phyloP scores from a whole-genome alignment of 2,329 filamentous ascomycete genomes.

The Cordyceps militaris region DNA sequence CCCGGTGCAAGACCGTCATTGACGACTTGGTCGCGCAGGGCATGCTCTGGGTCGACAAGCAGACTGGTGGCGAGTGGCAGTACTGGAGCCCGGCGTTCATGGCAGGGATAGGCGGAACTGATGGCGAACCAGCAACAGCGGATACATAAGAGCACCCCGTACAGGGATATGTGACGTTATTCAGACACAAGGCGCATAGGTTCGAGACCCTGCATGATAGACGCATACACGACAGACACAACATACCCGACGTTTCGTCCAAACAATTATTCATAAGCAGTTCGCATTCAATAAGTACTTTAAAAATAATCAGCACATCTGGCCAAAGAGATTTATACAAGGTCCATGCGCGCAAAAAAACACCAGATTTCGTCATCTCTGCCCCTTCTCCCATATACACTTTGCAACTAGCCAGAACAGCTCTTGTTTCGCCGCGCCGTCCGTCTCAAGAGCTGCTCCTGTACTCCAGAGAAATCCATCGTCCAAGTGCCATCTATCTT shows the following conservation, averaged over 20 bases:
- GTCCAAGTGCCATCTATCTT: constrained; percentile 6
- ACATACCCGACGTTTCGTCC: constrained; percentile 2
- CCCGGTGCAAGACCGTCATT: constrained; percentile 79
- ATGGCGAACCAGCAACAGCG: neutral
- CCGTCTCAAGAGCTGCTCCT: neutral
- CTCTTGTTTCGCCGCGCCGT: neutral
- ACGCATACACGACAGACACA: constrained; percentile 8
- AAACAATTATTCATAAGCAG: constrained; percentile 21
- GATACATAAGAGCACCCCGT: too few species aligned
- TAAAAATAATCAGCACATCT: constrained; percentile 9
- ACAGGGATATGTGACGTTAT: neutral
- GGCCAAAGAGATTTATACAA: constrained; percentile 16
- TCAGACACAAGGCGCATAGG: neutral
- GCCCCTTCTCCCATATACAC: neutral
- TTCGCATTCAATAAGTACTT: constrained; percentile 20
- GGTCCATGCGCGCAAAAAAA: constrained; percentile 14
- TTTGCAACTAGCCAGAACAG: neutral
- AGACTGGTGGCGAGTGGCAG: constrained; percentile 71
- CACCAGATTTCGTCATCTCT: constrained; percentile 9
- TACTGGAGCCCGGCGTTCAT: constrained; percentile 88
- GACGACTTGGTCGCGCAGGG: constrained; percentile 85
- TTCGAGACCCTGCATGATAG: neutral
- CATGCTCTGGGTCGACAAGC: constrained; percentile 88
- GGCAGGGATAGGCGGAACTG: constrained; percentile 31
- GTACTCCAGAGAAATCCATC: neutral